These are phyloP conservation scores for Erigeron canadensis DNA, from an alignment of 129 eudicot genomes.

Conservation along the genomic window DNA sequence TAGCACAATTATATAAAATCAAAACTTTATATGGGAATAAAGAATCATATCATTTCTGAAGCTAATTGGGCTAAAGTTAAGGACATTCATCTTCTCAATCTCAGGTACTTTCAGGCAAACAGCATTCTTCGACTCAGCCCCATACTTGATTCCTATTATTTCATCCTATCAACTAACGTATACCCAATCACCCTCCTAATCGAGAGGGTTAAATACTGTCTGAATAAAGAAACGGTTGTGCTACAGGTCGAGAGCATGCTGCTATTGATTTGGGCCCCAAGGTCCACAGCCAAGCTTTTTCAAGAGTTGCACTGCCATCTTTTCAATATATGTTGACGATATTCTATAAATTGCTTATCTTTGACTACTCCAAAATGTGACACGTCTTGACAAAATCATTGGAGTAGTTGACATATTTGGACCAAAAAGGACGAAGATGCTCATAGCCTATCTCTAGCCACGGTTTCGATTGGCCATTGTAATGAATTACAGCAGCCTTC, in stretches of 20 bases:
- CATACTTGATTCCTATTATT: constrained; percentile 30
- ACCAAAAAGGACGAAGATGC: constrained; percentile 97
- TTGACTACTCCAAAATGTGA: constrained; percentile 75
- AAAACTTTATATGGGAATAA: constrained; percentile 29
- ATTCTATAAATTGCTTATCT: constrained; percentile 1
- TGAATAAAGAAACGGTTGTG: constrained; percentile 28
- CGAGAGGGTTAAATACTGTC: constrained; percentile 34
- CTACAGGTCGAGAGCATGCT: constrained; percentile 25
- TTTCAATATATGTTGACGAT: constrained; percentile 28
- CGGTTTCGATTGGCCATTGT: constrained; percentile 96
- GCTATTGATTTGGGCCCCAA: constrained; percentile 14
- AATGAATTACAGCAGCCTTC: constrained; percentile 95
- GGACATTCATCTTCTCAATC: constrained; percentile 31
- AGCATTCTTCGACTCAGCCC: constrained; percentile 21
- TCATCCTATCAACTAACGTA: constrained; percentile 30
- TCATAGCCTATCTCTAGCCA: constrained; percentile 94
- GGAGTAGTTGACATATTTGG: constrained; percentile 85
- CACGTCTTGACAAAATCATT: constrained; percentile 78
- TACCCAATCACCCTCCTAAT: constrained; percentile 27
- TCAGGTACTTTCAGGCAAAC: constrained; percentile 11
- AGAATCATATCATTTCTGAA: constrained; percentile 26
- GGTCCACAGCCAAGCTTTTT: constrained; percentile 13
- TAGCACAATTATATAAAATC: constrained; percentile 19
- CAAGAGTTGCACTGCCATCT: constrained; percentile 25
- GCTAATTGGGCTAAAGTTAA: constrained; percentile 26